Evolutionary conservation across 345 rosid species (phyloP), one percentile per base, ranked within the genome.

Genomic region (Citrus reticulata): DNA sequence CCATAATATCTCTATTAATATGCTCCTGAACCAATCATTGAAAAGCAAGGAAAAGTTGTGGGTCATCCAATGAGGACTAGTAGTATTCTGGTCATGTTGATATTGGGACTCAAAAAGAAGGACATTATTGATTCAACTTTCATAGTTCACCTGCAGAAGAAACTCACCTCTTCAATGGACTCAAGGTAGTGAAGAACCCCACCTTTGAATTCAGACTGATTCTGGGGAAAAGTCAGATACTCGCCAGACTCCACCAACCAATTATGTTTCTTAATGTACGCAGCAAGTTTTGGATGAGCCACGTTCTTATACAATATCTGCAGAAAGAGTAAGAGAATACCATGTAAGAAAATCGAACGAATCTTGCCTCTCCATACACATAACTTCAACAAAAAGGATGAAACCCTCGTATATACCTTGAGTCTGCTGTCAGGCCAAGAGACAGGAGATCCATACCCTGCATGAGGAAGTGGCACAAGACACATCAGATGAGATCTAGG

Each of bases 231-330:
- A 72, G 83, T 83, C 67, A 95, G 87, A 88, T 88, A 86, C 49
- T 91, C 96, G 40, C 93, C 93, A 37, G 88, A 81, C 82, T 86
- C 90, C 71, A 83, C 83, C 78, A 95, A 80, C 99, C 97, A 95
- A 40, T 81, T 83, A 27, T 90, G 91, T 75, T 86, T 92, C 92
- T 92, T 92, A 25, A 91, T 83, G 80, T 85, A 93, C 7, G 89
- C 90, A 72, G 91, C 93, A 77, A 95, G 95, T 82, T 89, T 95
- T 27, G 98, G 99, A 83, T 95, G 99, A 22, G 93, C 98, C 81
- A 95, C 94, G 74, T 93, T 95, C 83, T 88, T 92, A 72, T 88
- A 84, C 86, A 85, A 77, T 86, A 95, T 82, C 99, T 95, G 87
- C 88, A 83, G 82, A 70, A 75, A 73, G 27, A 70, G 59, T 27